phyloP scores from a whole-genome alignment of 352 stramenopile genomes.

The Globisporangium echinulatum region DNA sequence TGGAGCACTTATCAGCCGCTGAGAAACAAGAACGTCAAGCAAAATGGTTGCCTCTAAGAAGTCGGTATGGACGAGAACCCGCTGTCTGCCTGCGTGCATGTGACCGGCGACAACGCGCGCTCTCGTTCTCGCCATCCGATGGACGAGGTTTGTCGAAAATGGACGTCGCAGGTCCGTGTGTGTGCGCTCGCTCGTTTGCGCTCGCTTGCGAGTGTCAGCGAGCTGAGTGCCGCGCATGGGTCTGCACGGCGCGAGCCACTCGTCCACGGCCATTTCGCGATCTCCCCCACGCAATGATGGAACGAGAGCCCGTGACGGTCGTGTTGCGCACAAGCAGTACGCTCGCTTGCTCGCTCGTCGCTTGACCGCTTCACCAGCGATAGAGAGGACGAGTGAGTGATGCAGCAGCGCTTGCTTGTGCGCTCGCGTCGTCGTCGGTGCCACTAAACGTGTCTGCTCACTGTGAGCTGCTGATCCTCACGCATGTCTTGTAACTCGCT shows the following conservation, averaged over 20 bases:
- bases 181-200: neutral
- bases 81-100: constrained; percentile 6
- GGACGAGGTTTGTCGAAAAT: constrained; percentile 37
- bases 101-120: constrained; percentile 3
- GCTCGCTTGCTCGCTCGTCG: neutral
- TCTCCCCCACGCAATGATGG: neutral
- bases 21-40: constrained; percentile 65
- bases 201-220: neutral
- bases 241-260: constrained; percentile 1
- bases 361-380: no score
- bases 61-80: constrained; percentile 69
- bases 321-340: neutral
- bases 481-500: neutral
- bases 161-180: constrained; percentile 3
- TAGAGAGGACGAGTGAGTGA: no score
- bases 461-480: constrained; percentile 15
- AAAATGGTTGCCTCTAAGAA: constrained; percentile 90
- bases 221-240: neutral
- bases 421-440: neutral
- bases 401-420: neutral
- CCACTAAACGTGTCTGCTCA: constrained; percentile 14
- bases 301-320: constrained; percentile 6
- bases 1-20: constrained; percentile 49
- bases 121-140: constrained; percentile 37
- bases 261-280: constrained; percentile 17